Evolutionary conservation across 495 filamentous ascomycete genomes (phyloP).

Genomic region (Penicillium psychrofluorescens): DNA sequence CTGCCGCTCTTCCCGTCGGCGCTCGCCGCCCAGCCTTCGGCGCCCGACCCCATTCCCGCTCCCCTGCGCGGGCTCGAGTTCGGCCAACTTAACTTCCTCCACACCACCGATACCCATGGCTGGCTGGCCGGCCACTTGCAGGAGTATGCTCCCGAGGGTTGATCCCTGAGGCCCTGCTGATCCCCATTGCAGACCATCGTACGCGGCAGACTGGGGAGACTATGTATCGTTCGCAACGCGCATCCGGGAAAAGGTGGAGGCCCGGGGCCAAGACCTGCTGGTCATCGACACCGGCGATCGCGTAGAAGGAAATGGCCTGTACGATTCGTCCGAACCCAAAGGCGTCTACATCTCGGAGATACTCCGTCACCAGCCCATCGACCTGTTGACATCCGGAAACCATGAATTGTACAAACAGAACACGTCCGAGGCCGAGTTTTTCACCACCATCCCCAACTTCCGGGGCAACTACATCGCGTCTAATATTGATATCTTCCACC

Average conservation of each 20-base stretch:
- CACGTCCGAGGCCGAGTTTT: conserved; percentile 70
- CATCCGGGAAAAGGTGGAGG: conserved; percentile 70
- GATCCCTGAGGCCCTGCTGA: conserved; percentile 16
- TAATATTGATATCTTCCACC: conserved; percentile 83
- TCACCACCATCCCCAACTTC: conserved; percentile 72
- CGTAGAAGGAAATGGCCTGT: conserved; percentile 94
- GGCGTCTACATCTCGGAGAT: conserved; percentile 85
- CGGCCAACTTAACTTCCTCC: conserved; percentile 90
- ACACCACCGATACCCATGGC: conserved; percentile 91
- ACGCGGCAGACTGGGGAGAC: conserved; percentile 95
- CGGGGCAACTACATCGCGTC: conserved; percentile 71
- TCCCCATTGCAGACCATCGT: conserved; percentile 55
- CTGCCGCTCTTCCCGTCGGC: conserved; percentile 19
- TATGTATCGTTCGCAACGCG: conserved; percentile 89
- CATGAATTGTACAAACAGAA: conserved; percentile 86
- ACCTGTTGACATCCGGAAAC: conserved; percentile 84
- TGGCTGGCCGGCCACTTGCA: conserved; percentile 92
- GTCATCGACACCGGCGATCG: conserved; percentile 92
- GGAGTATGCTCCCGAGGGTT: conserved; percentile 48
- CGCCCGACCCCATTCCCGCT: conserved; percentile 68
- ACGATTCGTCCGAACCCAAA: conserved; percentile 81
- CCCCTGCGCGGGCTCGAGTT: conserved; percentile 78
- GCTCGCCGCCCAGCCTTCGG: conserved; percentile 67
- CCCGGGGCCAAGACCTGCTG: conserved; percentile 71
- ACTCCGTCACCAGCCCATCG: conserved; percentile 70